A percentile compares a stretch with the other conserved stretches of the same genome.
Evolutionary conservation across 768 basidiomycete species (phyloP).

Genomic region (Tricholoma terreum): DNA sequence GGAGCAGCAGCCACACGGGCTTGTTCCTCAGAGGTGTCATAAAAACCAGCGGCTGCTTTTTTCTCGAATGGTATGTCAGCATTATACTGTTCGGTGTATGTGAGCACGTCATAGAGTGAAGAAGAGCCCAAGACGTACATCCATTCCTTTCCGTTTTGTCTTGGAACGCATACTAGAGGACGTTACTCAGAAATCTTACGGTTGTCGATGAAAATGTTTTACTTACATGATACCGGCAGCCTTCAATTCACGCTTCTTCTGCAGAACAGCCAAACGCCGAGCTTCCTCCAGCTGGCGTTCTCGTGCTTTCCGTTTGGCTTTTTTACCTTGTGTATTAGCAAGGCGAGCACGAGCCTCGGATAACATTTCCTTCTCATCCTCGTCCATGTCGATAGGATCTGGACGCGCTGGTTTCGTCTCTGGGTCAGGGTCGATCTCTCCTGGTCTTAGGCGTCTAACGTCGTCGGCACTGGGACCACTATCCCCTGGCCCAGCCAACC

Average conservation of each 20-base stretch:
- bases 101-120: conserved; percentile 5
- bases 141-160: conserved; percentile 97
- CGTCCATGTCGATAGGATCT: conserved; percentile 99
- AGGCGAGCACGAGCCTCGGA: conserved; percentile 97
- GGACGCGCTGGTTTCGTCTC: conserved; percentile 98
- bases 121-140: conserved; percentile 49
- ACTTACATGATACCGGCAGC: conserved; percentile 95
- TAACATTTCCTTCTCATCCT: conserved; percentile 99
- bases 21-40: conserved; percentile 93
- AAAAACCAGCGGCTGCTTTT: conserved; percentile 92
- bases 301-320: conserved; percentile 97
- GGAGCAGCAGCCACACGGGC: conserved; percentile 84
- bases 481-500: conserved; percentile 82
- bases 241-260: conserved; percentile 97
- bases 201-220: not conserved
- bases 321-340: conserved; percentile 99
- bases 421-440: conserved; percentile 98
- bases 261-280: conserved; percentile 86
- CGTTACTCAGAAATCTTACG: not conserved
- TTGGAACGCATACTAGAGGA: conserved; percentile 79
- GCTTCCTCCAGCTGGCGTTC: conserved; percentile 98
- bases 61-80: conserved; percentile 99
- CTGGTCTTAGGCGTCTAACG: conserved; percentile 82
- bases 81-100: conserved; percentile 68
- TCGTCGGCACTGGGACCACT: conserved; percentile 90